Evolutionary conservation across 176 grass and related monocot genomes (phyloP).

Genomic region (Pontederia crassipes): DNA sequence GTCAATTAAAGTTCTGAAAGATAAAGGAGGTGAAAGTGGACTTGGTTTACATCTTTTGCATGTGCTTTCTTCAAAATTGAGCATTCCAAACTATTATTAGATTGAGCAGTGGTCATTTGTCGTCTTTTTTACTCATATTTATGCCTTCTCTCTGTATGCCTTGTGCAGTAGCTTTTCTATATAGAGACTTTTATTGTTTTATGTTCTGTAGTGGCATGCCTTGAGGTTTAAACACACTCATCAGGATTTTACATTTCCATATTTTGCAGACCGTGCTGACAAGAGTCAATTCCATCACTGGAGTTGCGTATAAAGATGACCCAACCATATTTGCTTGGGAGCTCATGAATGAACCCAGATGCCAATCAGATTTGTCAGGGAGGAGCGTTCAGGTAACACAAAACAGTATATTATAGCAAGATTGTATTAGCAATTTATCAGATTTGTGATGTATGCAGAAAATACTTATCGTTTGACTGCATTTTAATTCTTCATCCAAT

Average conservation of each 20-base stretch:
- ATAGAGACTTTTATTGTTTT: no score
- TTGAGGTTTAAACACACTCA: no score
- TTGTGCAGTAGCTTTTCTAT: no score
- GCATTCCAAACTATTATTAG: no score
- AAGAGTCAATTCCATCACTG: constrained; percentile 66
- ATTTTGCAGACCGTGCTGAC: constrained; percentile 59
- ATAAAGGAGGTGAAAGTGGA: no score
- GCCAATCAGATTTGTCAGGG: constrained; percentile 74
- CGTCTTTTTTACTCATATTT: no score
- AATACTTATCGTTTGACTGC: not conserved
- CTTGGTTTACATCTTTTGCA: no score
- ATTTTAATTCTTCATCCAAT: not conserved
- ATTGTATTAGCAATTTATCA: not conserved
- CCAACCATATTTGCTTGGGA: constrained; percentile 93
- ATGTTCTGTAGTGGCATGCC: no score
- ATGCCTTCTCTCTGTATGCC: no score
- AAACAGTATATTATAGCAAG: not conserved
- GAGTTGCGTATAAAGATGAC: constrained; percentile 83
- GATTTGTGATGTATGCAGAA: not conserved
- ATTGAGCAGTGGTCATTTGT: no score
- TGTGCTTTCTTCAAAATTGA: no score
- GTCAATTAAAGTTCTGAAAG: no score
- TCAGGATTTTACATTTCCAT: not conserved
- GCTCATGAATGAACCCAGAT: constrained; percentile 97
- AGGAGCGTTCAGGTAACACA: constrained; percentile 33